Base-by-base conservation (phyloP, 2,329 filamentous ascomycete genomes). In the Aspergillus floridensis region DNA sequence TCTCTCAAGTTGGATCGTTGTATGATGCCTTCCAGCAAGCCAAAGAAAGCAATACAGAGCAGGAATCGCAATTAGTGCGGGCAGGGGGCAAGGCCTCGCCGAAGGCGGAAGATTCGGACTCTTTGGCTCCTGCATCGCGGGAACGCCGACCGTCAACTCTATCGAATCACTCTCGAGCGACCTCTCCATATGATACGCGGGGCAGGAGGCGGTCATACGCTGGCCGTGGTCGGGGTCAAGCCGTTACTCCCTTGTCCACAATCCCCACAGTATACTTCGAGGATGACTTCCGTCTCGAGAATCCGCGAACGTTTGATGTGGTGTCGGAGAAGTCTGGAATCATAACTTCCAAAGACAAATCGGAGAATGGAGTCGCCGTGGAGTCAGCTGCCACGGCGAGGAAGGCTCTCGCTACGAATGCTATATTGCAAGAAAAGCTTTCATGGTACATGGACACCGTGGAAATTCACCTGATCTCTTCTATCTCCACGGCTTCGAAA, bases 371-470 rank as follows among this genome's bases (percentile, higher is more conserved):
- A 5, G 80, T 79, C 53, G 77, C 82, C 0, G 77, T 83, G 22
- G 82, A 83, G 11, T 87, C 90, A 7, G 73, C 79, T 48, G 74
- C 76, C 19, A 76, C 78, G 12, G 81, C 81, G 8, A 86, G 93
- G 61, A 98, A 97, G 73, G 90, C 91, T 1, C 81, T 99, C 29
- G 93, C 93, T 7, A 97, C 93, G 0, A 99, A 99, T 76, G 95
- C 95, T 0, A 99, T 99, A 59, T 76, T 99, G 38, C 95, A 99
- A 73, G 95, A 99, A 76, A 99, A 99, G 76, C 81, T 99, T 12
- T 98, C 95, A 0, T 99, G 95, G 95, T 99, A 99, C 74, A 96
- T 99, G 92, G 95, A 99, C 73, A 99, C 95, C 0, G 92, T 99
- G 22, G 95, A 99, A 73, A 92, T 99, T 57, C 95, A 99, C 73